Percentiles rank a stretch among this genome's conserved stretches.
phyloP scores from a whole-genome alignment of 257 asterid species.

The Solanum piurae region DNA sequence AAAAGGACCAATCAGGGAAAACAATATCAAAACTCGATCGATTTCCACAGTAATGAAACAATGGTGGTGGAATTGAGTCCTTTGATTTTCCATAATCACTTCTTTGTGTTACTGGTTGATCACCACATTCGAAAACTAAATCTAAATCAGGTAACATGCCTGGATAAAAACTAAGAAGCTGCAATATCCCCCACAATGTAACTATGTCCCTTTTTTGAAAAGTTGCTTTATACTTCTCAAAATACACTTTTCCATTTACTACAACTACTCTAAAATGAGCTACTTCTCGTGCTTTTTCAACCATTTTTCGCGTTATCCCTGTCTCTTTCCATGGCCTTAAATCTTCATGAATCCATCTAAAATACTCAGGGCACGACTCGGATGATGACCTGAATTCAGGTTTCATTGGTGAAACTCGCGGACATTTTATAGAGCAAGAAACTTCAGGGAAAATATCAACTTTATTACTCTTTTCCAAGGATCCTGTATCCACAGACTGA shows the following conservation, averaged over 20 bases:
- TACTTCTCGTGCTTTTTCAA: conserved; percentile 29
- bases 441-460: conserved; percentile 16
- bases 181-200: conserved; percentile 81
- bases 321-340: conserved; percentile 54
- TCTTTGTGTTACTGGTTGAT: conserved; percentile 43
- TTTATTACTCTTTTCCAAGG: conserved; percentile 8
- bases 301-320: conserved; percentile 51
- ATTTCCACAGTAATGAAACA: conserved; percentile 69
- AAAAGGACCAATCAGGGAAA: conserved; percentile 92
- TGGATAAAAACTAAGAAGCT: conserved; percentile 72
- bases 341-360: conserved; percentile 85
- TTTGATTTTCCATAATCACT: conserved; percentile 3
- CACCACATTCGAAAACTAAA: conserved; percentile 54
- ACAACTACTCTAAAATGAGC: conserved; percentile 50
- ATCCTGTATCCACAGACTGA: conserved; percentile 36
- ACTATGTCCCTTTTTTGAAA: conserved; percentile 76
- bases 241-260: conserved; percentile 45
- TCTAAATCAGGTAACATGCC: conserved; percentile 61
- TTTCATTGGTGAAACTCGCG: conserved; percentile 12
- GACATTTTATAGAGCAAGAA: conserved; percentile 46
- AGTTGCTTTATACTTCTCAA: conserved; percentile 32
- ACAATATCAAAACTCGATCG: conserved; percentile 48
- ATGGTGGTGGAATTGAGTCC: conserved; percentile 41
- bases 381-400: neutral
- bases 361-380: conserved; percentile 56